Evolutionary conservation across 345 rosid genomes (phyloP).

Genomic region (Sapria himalayana): DNA sequence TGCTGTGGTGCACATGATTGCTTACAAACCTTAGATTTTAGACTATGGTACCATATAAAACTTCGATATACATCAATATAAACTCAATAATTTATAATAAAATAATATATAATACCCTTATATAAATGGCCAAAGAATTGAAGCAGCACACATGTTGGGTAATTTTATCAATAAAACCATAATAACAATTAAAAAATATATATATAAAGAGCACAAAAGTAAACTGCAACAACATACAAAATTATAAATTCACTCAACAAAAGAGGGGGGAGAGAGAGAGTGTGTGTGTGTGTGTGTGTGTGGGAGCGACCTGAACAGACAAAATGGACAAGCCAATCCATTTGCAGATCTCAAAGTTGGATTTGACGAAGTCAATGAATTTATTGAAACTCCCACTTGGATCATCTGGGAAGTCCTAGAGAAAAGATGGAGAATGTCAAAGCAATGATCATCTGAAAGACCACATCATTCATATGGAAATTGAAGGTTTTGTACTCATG

Average conservation of each 20-base stretch:
- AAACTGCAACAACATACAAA: no score
- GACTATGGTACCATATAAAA: no score
- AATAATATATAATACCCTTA: no score
- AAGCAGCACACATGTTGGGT: no score
- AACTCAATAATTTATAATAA: no score
- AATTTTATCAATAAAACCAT: no score
- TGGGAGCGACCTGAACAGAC: constrained; percentile 35
- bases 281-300: constrained; percentile 1
- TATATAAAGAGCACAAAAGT: no score
- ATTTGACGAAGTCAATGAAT: constrained; percentile 42
- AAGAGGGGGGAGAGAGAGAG: neutral
- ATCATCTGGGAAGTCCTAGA: constrained; percentile 76
- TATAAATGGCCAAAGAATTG: no score
- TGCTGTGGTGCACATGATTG: no score
- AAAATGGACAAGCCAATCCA: constrained; percentile 69
- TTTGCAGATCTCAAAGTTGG: constrained; percentile 58
- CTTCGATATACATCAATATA: no score
- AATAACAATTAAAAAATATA: no score
- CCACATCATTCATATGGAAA: neutral
- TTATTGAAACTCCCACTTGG: constrained; percentile 48
- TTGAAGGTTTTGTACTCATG: neutral
- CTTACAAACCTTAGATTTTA: no score
- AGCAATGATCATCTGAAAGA: neutral
- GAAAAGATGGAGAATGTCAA: constrained; percentile 7
- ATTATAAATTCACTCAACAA: neutral